Conservation (phyloP, 345 rosid genomes). For the Salix arbutifolia region DNA sequence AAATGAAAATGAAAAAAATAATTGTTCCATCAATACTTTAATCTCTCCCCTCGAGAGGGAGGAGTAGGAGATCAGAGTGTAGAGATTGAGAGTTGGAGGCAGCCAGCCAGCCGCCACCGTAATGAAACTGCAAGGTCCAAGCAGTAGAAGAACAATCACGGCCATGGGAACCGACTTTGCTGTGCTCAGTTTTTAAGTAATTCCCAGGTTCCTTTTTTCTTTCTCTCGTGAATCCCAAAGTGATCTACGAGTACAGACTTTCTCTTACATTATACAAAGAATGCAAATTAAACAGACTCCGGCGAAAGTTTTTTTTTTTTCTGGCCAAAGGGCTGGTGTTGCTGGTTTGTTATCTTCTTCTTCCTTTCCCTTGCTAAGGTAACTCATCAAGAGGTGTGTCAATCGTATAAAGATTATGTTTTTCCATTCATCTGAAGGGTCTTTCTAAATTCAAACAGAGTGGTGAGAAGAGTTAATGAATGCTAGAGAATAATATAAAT, state of each 20-base stretch:
- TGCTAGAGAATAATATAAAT: too few species aligned
- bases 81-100: background rate
- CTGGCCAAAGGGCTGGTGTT: background rate
- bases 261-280: background rate
- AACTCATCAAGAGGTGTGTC: background rate
- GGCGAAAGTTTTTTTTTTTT: background rate
- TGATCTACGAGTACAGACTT: background rate
- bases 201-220: slow-evolving; percentile 20
- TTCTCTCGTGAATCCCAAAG: background rate
- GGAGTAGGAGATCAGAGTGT: background rate
- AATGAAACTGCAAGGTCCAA: slow-evolving; percentile 23
- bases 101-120: background rate
- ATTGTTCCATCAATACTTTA: too few species aligned
- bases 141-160: slow-evolving; percentile 11
- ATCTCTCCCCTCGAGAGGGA: too few species aligned
- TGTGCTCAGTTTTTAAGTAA: slow-evolving; percentile 2
- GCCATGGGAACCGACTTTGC: slow-evolving; percentile 15
- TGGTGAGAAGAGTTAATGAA: slow-evolving; percentile 33
- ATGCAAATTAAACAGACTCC: background rate
- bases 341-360: background rate
- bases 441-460: slow-evolving; percentile 24
- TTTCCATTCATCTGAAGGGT: slow-evolving; percentile 25
- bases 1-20: too few species aligned
- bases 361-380: background rate
- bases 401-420: background rate